Base-by-base conservation (phyloP, 176 grass and related monocot genomes). In the Carex kokanica region DNA sequence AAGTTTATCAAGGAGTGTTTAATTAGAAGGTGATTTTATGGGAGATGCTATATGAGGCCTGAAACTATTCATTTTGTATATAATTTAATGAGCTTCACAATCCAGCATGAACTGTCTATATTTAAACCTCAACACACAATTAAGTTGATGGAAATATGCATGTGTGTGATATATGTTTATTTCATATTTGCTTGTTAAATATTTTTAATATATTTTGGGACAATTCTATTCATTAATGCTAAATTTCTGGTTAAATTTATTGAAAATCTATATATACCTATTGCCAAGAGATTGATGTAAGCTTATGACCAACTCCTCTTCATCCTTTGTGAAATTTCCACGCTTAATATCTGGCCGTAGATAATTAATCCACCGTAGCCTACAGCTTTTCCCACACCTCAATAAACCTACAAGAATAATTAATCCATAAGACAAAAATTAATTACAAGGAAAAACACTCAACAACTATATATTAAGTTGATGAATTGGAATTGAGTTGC, bases 351-450 rank as follows among this genome's bases (percentile, higher is more conserved):
- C 91, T 2, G 94, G 94, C 60, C 91, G 83, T 1, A 97, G 89
- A 85, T 97, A 97, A 86, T 97, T 97, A 74, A 88, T 91, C 91
- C 94, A 97, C 2, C 94, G 87, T 59, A 97, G 94, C 58, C 94
- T 90, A 86, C 94, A 97, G 70, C 94, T 97, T 84, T 97, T 97
- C 56, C 94, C 94, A 64, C 94, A 97, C 13, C 94, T 90, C 34
- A 88, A 86, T 6, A 97, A 82, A 52, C 86, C 86, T 88, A 41
- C 17, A 78, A 13, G 13, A 85, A 47, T 47, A 84, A 64, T 0
- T 47, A 84, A 64, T 0, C 57, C 79, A 82, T 29, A 13, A 60
- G 8, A 59, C 6, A 43, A 13, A 55, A 55, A 55, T 56, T 56
- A 16, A 63, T 16, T 66, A 34, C 27, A 53, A 15, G 9, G 47